phyloP scores from a whole-genome alignment of 2,329 filamentous ascomycete genomes.

The Nemania sp. region DNA sequence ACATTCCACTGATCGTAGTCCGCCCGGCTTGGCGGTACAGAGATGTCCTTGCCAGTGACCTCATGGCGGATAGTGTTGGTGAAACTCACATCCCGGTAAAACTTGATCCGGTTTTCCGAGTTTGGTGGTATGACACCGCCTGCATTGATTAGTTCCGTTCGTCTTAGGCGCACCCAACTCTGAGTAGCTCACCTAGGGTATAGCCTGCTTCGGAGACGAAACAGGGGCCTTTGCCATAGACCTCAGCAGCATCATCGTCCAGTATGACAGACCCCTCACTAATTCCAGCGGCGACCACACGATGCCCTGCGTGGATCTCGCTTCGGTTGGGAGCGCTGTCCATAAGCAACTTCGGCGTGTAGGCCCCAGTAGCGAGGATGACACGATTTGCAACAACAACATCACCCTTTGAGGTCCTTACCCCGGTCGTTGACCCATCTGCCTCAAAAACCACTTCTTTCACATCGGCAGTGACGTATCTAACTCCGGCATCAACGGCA shows the following conservation, averaged over 20 bases:
- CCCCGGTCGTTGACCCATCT: not conserved
- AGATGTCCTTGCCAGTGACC: not conserved
- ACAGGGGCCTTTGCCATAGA: not conserved
- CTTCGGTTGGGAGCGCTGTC: not conserved
- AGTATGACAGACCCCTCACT: not conserved
- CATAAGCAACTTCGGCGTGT: not conserved
- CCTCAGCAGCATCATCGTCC: not conserved
- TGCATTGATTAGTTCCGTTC: not conserved
- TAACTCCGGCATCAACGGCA: not conserved
- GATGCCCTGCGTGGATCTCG: not conserved
- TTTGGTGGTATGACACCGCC: not conserved
- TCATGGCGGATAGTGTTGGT: not conserved
- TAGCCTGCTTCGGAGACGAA: not conserved
- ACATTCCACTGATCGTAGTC: not conserved
- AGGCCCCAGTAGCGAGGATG: not conserved
- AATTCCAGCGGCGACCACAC: not conserved
- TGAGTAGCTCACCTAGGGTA: constrained; percentile 3
- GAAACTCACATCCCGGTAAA: not conserved
- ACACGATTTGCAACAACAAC: not conserved
- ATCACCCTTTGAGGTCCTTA: not conserved
- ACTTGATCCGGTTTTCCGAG: not conserved
- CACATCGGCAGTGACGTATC: not conserved
- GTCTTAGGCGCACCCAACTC: not conserved
- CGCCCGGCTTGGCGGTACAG: not conserved
- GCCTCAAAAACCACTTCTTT: constrained; percentile 1